Conservation (phyloP, 148 eudicot genomes). For the Vaccinium myrtillus region DNA sequence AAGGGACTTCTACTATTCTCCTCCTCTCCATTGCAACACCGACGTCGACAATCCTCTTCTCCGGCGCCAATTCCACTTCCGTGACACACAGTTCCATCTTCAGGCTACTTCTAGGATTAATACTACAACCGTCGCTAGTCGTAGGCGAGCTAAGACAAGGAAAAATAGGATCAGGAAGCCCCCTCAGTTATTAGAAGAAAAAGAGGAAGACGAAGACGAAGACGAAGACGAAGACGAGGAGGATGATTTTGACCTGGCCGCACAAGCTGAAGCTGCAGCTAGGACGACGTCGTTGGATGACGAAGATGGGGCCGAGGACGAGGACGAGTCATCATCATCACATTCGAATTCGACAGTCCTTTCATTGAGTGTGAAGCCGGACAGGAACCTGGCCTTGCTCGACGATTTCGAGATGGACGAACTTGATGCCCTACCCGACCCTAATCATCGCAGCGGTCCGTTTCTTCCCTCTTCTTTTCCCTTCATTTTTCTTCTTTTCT, state of each 20-base stretch:
- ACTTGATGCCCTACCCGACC: conserved; percentile 43
- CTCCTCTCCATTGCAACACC: not conserved
- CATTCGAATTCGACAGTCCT: conserved; percentile 33
- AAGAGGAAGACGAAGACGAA: not conserved
- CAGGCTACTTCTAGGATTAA: not conserved
- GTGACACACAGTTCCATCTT: not conserved
- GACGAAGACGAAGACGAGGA: conserved; percentile 7
- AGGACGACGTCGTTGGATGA: conserved; percentile 15
- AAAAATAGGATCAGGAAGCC: not conserved
- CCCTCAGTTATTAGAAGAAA: not conserved
- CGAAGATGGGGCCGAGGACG: conserved; percentile 22
- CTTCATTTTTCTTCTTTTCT: not conserved
- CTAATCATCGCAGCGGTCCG: conserved; percentile 82
- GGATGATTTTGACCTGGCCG: not conserved
- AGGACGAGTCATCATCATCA: not conserved
- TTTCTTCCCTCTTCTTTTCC: not conserved
- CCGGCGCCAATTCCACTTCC: not conserved
- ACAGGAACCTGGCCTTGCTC: conserved; percentile 62
- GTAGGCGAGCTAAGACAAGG: not conserved
- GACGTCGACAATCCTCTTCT: not conserved
- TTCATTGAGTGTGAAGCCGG: conserved; percentile 77
- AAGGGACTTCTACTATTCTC: not conserved
- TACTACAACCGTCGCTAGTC: not conserved
- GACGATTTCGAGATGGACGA: conserved; percentile 97
- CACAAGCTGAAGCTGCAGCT: conserved; percentile 27